Conservation (phyloP, 2,329 filamentous ascomycete species). For the Botrytis byssoidea region DNA sequence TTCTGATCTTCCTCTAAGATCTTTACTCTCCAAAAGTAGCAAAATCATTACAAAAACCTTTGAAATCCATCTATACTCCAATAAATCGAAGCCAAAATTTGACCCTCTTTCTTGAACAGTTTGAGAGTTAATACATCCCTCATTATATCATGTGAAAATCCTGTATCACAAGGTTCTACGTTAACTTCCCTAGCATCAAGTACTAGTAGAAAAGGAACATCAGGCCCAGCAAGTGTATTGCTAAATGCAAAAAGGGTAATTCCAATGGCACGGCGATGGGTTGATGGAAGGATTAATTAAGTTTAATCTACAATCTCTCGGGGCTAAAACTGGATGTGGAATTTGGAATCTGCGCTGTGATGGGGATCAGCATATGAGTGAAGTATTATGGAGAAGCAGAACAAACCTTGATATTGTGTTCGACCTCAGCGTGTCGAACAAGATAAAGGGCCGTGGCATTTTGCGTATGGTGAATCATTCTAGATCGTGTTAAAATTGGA, state of each 20-base stretch:
- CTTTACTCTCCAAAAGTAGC: background rate
- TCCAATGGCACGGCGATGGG: too few relatives aligned
- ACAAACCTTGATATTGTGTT: background rate
- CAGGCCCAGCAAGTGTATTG: background rate
- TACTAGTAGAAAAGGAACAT: background rate
- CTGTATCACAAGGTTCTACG: background rate
- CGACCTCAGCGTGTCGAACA: background rate
- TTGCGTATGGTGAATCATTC: too few relatives aligned
- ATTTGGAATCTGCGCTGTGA: background rate
- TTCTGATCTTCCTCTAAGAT: too few relatives aligned
- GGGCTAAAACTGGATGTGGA: background rate
- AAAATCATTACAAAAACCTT: background rate
- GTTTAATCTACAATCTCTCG: too few relatives aligned
- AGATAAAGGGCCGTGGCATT: background rate
- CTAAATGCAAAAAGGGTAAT: background rate
- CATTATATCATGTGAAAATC: background rate
- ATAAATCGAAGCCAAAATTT: background rate
- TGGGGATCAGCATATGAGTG: background rate
- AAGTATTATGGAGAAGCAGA: too few relatives aligned
- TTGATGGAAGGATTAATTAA: too few relatives aligned
- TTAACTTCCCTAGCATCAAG: background rate
- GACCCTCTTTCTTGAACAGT: background rate
- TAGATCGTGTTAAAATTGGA: background rate
- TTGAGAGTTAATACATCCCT: background rate
- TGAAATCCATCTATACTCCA: background rate